Base-by-base conservation (phyloP, 2,329 filamentous ascomycete genomes). In the Nemania serpens region DNA sequence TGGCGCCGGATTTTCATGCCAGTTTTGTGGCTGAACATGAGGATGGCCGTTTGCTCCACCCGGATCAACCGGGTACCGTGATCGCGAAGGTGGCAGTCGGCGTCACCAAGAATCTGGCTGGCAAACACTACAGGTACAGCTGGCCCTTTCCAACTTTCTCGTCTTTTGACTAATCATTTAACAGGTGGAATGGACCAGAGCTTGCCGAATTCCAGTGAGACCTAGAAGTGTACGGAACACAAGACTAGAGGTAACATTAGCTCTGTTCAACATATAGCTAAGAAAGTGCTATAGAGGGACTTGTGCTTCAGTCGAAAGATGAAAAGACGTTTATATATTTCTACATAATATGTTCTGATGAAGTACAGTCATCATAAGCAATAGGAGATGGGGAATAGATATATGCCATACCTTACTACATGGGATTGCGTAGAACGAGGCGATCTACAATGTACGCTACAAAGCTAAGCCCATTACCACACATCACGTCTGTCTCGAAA, bases 1-100 rank as follows among this genome's bases (percentile, higher is more conserved):
- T 87, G 84, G 71, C 79, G 51, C 73, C 79, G 55, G 73, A 77
- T 6, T 84, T 87, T 59, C 89, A 95, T 74, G 80, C 83, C 7
- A 80, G 78, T 29, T 98, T 98, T 69, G 80, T 85, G 12, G 80
- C 84, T 1, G 82, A 90, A 15, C 89, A 93, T 72, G 83, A 87
- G 66, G 82, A 84, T 5, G 93, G 93, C 13, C 84, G 84, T 51
- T 77, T 98, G 51, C 79, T 97, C 65, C 87, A 84, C 75, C 91
- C 93, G 0, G 91, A 97, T 69, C 89, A 93, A 76, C 91, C 94
- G 0, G 94, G 92, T 0, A 80, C 88, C 75, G 91, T 97, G 12
- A 94, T 98, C 76, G 93, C 93, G 2, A 89, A 85, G 69, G 79
- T 98, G 64, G 88, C 88, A 0, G 74, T 91, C 15, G 79, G 83